These are phyloP conservation scores for Erodium chrysanthum DNA, from an alignment of 441 rosid species.

Conservation along the genomic window DNA sequence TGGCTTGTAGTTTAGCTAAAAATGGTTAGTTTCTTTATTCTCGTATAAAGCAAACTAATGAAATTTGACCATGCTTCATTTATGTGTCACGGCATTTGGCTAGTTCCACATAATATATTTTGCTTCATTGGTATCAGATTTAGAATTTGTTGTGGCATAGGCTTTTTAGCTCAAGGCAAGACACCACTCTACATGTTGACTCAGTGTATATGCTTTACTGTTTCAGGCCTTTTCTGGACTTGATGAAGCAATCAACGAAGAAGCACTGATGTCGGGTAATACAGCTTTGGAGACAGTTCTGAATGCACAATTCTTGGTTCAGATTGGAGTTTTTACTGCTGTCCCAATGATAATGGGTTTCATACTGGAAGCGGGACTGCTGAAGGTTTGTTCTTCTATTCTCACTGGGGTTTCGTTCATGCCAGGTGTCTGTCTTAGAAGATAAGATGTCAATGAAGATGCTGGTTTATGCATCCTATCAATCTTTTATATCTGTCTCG, in stretches of 20 bases:
- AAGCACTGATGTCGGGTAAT: slow-evolving; percentile 51
- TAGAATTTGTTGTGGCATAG: neutral
- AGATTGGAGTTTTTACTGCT: slow-evolving; percentile 91
- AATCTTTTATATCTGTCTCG: neutral
- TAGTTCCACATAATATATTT: too few relatives aligned
- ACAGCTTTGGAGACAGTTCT: slow-evolving; percentile 70
- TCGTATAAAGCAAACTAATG: neutral
- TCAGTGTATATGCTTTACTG: neutral
- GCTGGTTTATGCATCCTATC: neutral
- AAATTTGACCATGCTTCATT: neutral
- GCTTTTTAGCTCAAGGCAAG: neutral
- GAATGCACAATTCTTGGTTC: slow-evolving; percentile 90
- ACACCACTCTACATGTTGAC: neutral
- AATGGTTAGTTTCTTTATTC: neutral
- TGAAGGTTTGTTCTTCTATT: slow-evolving; percentile 37
- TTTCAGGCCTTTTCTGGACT: slow-evolving; percentile 92
- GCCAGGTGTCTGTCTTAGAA: neutral
- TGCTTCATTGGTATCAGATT: neutral
- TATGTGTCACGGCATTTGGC: neutral
- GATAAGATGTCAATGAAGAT: neutral
- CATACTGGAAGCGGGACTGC: slow-evolving; percentile 80
- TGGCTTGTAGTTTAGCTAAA: neutral
- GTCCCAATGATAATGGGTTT: slow-evolving; percentile 94
- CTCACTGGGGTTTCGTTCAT: neutral
- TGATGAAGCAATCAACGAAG: slow-evolving; percentile 51